phyloP scores from a whole-genome alignment of 2,329 filamentous ascomycete genomes.

The Balansia obtecta region DNA sequence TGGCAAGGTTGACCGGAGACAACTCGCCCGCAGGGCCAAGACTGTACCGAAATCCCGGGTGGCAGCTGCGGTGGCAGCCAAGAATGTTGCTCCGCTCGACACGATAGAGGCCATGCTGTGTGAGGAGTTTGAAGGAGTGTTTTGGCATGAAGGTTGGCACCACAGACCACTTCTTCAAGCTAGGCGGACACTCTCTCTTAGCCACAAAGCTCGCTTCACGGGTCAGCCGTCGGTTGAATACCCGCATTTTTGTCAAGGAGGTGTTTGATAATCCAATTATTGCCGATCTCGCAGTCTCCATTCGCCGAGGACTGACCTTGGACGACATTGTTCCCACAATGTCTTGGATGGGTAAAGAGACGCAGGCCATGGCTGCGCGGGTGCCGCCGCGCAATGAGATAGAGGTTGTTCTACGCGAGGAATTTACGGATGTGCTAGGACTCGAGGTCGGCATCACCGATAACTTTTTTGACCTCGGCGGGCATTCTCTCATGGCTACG shows the following conservation, averaged over 20 bases:
- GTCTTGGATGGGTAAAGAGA: no score
- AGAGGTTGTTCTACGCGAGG: slow-evolving; percentile 7
- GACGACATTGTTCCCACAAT: no score
- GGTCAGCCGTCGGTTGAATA: neutral
- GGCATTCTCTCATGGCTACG: slow-evolving; percentile 7
- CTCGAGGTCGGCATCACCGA: slow-evolving; percentile 7
- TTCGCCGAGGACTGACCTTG: no score
- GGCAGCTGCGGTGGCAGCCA: neutral
- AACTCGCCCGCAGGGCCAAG: neutral
- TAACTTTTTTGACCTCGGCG: slow-evolving; percentile 10
- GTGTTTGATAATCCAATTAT: slow-evolving; percentile 7
- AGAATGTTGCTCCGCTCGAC: neutral
- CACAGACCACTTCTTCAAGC: slow-evolving; percentile 15
- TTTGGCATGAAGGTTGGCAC: slow-evolving; percentile 13
- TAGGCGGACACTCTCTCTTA: slow-evolving; percentile 18
- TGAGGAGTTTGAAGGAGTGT: slow-evolving; percentile 16
- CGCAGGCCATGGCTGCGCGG: no score
- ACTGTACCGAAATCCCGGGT: neutral
- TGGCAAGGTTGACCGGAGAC: slow-evolving; percentile 13
- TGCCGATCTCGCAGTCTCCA: slow-evolving; percentile 2
- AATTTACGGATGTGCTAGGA: slow-evolving; percentile 5
- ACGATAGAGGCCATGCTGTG: neutral
- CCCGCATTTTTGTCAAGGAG: neutral
- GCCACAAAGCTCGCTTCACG: slow-evolving; percentile 13
- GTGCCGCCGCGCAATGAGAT: neutral